A percentile compares a stretch with the other conserved stretches of the same genome.
These are phyloP conservation scores for Curvularia lunata DNA, from an alignment of 2,329 filamentous ascomycete species.

Conservation along the genomic window DNA sequence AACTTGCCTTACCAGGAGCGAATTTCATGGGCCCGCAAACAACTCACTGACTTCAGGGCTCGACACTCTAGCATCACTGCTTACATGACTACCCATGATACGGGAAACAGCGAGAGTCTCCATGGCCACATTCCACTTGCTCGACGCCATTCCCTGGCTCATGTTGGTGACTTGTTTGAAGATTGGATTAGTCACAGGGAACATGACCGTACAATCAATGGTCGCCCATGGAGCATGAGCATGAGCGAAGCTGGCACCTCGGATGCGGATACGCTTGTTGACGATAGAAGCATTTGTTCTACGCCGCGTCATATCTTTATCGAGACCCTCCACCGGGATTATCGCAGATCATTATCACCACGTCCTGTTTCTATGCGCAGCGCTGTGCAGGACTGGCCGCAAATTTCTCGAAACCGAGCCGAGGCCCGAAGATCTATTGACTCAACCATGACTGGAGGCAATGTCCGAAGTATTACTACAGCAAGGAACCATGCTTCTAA, in stretches of 20 bases:
- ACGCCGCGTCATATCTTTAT: conserved; percentile 1
- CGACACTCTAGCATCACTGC: conserved; percentile 3
- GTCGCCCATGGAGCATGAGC: conserved; percentile 16
- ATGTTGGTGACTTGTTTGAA: conserved; percentile 9
- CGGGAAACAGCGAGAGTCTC: conserved; percentile 11
- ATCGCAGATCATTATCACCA: conserved; percentile 11
- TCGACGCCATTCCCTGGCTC: conserved; percentile 13
- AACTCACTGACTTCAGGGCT: conserved; percentile 26
- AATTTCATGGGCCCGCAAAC: conserved; percentile 23
- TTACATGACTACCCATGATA: conserved; percentile 8
- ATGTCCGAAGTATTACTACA: conserved; percentile 8
- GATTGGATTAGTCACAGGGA: background rate
- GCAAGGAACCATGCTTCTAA: conserved; percentile 7
- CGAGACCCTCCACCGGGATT: conserved; percentile 10
- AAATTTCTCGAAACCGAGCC: conserved; percentile 7
- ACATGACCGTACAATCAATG: background rate
- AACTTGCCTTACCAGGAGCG: conserved; percentile 22
- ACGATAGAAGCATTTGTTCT: conserved; percentile 9
- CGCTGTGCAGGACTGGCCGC: conserved; percentile 12
- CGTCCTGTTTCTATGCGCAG: conserved; percentile 14
- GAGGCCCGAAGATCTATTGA: conserved; percentile 19
- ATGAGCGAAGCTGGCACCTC: conserved; percentile 20
- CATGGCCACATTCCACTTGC: background rate
- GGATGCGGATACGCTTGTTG: conserved; percentile 17
- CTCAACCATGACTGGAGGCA: conserved; percentile 8